A percentile compares a stretch with the other conserved stretches of the same genome.
Conservation (phyloP, 1,284 basidiomycete genomes). For the Psilocybe mexicana region DNA sequence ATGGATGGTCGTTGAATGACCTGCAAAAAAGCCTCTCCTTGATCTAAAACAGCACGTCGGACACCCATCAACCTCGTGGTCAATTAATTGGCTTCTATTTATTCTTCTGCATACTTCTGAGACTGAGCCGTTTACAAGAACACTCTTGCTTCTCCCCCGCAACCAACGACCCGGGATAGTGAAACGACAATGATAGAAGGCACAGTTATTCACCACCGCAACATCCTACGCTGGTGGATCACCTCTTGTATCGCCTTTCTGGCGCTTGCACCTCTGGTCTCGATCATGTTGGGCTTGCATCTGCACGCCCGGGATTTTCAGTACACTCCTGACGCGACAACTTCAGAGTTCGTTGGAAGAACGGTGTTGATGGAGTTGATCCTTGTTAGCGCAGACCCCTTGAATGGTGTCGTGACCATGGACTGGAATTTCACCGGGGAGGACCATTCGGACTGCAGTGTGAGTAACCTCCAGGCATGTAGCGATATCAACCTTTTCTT, state of each 20-base stretch:
- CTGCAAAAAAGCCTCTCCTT: too few species aligned
- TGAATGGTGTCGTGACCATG: slow-evolving; percentile 19
- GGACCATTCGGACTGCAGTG: slow-evolving; percentile 18
- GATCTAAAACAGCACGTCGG: too few species aligned
- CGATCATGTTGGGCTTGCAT: slow-evolving; percentile 17
- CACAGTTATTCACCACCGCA: slow-evolving; percentile 6
- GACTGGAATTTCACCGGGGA: slow-evolving; percentile 25
- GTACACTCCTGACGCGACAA: slow-evolving; percentile 9
- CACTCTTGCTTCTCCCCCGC: too few species aligned
- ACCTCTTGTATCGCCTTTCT: slow-evolving; percentile 4
- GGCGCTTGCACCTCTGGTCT: slow-evolving; percentile 12
- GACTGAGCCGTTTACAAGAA: too few species aligned
- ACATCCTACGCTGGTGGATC: neutral
- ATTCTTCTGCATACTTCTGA: too few species aligned
- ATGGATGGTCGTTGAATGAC: too few species aligned
- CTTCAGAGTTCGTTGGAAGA: slow-evolving; percentile 10
- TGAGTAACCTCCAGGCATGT: slow-evolving; percentile 17
- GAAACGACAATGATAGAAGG: too few species aligned
- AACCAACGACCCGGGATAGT: too few species aligned
- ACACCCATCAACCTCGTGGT: too few species aligned
- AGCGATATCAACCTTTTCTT: slow-evolving; percentile 25
- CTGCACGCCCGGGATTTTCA: slow-evolving; percentile 16
- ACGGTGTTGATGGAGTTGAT: slow-evolving; percentile 19
- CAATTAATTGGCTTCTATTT: too few species aligned
- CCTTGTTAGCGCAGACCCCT: slow-evolving; percentile 22